Base-by-base conservation (phyloP, 225 moss, liverwort and hornwort species). In the Marchantia polymorpha region DNA sequence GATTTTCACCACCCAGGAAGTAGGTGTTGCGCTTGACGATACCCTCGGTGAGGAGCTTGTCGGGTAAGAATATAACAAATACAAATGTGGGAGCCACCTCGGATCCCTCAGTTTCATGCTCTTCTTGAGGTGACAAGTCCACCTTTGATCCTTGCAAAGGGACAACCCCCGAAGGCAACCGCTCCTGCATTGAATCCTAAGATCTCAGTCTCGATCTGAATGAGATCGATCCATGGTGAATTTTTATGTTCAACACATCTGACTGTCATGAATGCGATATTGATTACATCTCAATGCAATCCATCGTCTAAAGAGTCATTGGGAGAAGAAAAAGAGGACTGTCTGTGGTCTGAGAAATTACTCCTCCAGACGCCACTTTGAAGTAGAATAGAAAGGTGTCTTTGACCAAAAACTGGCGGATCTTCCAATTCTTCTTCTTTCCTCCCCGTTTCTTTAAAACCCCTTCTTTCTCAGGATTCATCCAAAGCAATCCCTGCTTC, bases 311-410 rank as follows among this genome's bases (percentile, higher is more conserved):
- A 60, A 14, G 10, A 11, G 17, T 50, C 50, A 22, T 11, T 22
- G n/a, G 39, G 5, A 39, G 39, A 39, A 39, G 56, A 19, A 1
- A 56, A 55, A 14, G 47, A 69, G 17, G 39, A 69, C 7, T 17
- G 51, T 73, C 3, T 25, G 54, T 0, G 73, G 54, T 10, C 53
- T 64, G 23, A 10, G 12, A 23, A n/a, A 10, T 25, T 49, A 76
- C 61, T 56, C 78, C 85, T 72, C 47, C 69, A 23, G 0, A 6
- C 16, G 73, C 52, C 19, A 72, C 6, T 48, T 83, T 81, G 81
- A 86, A 86, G 83, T 83, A 86, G 69, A 83, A 83, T 8, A 86
- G 81, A 27, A 83, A 86, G 23, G 80, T 86, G 48, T 86, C 86
- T 23, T 86, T 86, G 15, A 86, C 78, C 53, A 86, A 8, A 83